A percentile compares a stretch with the other conserved stretches of the same genome.
These are phyloP conservation scores for Globisporangium ultimum DNA, from an alignment of 352 stramenopile species.

Conservation along the genomic window DNA sequence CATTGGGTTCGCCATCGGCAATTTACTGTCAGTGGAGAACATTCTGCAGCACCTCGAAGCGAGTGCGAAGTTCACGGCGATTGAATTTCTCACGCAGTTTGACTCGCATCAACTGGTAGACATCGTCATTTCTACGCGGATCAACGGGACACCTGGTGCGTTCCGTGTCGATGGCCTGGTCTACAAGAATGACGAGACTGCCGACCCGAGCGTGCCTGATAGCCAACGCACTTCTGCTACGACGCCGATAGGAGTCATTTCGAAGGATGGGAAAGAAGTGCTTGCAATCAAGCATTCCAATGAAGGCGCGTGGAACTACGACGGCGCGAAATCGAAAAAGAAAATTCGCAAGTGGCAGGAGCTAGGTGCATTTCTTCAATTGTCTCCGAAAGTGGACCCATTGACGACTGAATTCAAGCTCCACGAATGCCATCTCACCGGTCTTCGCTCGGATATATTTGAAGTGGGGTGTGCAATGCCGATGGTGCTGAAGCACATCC, in stretches of 20 bases:
- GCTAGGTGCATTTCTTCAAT: conserved; percentile 49
- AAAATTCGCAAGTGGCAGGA: conserved; percentile 67
- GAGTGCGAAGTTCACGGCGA: conserved; percentile 45
- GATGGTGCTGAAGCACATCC: conserved; percentile 83
- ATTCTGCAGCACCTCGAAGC: conserved; percentile 66
- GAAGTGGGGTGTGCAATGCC: conserved; percentile 82
- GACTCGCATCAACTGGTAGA: conserved; percentile 53
- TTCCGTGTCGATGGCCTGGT: conserved; percentile 68
- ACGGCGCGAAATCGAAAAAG: conserved; percentile 64
- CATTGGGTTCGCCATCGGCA: conserved; percentile 74
- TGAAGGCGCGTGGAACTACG: conserved; percentile 54
- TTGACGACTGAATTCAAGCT: conserved; percentile 39
- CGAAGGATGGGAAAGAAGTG: conserved; percentile 27
- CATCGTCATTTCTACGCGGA: conserved; percentile 67
- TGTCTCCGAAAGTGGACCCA: conserved; percentile 59
- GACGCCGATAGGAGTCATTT: conserved; percentile 19
- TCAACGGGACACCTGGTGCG: conserved; percentile 51
- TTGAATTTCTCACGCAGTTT: conserved; percentile 49
- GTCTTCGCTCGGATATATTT: conserved; percentile 75
- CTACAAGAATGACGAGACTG: conserved; percentile 13
- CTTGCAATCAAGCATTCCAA: conserved; percentile 40
- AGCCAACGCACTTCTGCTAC: neutral
- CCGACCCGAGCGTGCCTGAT: neutral
- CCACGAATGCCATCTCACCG: conserved; percentile 63
- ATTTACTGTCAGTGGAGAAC: conserved; percentile 57